Conservation (phyloP, 2,329 filamentous ascomycete genomes). For the Diplodia intermedia region DNA sequence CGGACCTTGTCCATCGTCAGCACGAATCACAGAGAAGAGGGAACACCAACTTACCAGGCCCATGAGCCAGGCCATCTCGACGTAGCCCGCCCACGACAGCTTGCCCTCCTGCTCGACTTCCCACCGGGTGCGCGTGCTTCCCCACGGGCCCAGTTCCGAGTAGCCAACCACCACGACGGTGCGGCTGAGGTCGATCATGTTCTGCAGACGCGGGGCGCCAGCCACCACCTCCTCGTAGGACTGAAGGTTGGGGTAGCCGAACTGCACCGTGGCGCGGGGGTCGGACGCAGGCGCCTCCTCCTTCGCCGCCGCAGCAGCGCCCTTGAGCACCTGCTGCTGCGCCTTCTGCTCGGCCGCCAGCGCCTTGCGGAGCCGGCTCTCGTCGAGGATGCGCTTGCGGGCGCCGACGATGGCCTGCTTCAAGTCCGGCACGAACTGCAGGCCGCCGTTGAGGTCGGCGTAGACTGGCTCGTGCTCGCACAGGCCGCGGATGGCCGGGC, state of each 20-base stretch:
- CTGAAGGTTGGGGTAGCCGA: slow-evolving; percentile 17
- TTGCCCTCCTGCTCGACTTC: slow-evolving; percentile 88
- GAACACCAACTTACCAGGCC: slow-evolving; percentile 69
- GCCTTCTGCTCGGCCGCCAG: too few species aligned
- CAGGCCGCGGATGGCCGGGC: slow-evolving; percentile 39
- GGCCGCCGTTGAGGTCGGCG: slow-evolving; percentile 51
- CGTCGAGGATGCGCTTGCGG: slow-evolving; percentile 28
- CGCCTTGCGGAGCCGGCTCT: slow-evolving; percentile 32
- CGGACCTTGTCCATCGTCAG: slow-evolving; percentile 41
- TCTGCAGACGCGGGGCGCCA: slow-evolving; percentile 38
- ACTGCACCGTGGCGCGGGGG: slow-evolving; percentile 26
- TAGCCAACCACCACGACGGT: slow-evolving; percentile 51
- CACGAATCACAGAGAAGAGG: too few species aligned
- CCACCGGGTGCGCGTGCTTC: slow-evolving; percentile 87
- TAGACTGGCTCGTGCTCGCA: slow-evolving; percentile 47
- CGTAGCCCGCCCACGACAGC: slow-evolving; percentile 85
- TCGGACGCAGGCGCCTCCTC: too few species aligned
- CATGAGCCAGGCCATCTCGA: slow-evolving; percentile 96
- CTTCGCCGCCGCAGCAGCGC: too few species aligned
- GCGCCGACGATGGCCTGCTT: slow-evolving; percentile 10
- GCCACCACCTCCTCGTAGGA: slow-evolving; percentile 37
- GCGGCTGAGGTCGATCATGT: slow-evolving; percentile 49
- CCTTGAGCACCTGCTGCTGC: too few species aligned
- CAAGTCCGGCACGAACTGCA: slow-evolving; percentile 39
- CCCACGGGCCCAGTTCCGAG: slow-evolving; percentile 68